Evolutionary conservation across 805 yeast genomes (phyloP).

Genomic region (Candida pseudofarinosa): DNA sequence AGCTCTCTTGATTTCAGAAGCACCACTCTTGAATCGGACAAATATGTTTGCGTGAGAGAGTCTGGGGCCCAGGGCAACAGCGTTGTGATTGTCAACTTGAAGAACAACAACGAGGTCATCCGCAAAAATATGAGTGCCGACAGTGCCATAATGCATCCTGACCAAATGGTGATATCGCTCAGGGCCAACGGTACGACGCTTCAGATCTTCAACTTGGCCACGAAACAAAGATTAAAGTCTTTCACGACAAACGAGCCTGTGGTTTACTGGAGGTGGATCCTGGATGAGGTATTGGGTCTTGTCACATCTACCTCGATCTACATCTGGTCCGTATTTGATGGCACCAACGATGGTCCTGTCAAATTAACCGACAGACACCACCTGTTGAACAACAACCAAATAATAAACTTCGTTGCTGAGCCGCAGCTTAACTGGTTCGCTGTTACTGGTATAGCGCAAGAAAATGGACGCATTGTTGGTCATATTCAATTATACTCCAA

Average conservation of each 20-base stretch:
- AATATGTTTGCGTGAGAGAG: conserved; percentile 80
- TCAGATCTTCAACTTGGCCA: conserved; percentile 85
- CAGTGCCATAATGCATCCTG: conserved; percentile 94
- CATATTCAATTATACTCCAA: conserved; percentile 90
- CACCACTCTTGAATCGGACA: conserved; percentile 91
- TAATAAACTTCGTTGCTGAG: conserved; percentile 85
- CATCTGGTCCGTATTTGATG: conserved; percentile 82
- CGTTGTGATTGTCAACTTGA: conserved; percentile 90
- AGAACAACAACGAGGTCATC: conserved; percentile 71
- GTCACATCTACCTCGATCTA: conserved; percentile 74
- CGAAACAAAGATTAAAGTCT: conserved; percentile 86
- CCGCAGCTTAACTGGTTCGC: conserved; percentile 88
- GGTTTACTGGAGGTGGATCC: conserved; percentile 93
- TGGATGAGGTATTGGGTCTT: conserved; percentile 68
- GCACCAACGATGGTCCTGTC: conserved; percentile 73
- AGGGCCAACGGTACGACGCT: conserved; percentile 96
- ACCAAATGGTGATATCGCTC: conserved; percentile 81
- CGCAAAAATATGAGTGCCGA: conserved; percentile 96
- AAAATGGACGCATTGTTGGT: conserved; percentile 91
- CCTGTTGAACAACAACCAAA: conserved; percentile 72
- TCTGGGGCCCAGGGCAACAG: conserved; percentile 61
- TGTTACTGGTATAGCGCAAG: conserved; percentile 90
- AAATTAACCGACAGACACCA: conserved; percentile 81
- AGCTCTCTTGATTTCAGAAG: conserved; percentile 86
- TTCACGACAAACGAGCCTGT: conserved; percentile 84